Conservation (phyloP, 2,329 filamentous ascomycete species). For the Fusarium brachygibbosum region DNA sequence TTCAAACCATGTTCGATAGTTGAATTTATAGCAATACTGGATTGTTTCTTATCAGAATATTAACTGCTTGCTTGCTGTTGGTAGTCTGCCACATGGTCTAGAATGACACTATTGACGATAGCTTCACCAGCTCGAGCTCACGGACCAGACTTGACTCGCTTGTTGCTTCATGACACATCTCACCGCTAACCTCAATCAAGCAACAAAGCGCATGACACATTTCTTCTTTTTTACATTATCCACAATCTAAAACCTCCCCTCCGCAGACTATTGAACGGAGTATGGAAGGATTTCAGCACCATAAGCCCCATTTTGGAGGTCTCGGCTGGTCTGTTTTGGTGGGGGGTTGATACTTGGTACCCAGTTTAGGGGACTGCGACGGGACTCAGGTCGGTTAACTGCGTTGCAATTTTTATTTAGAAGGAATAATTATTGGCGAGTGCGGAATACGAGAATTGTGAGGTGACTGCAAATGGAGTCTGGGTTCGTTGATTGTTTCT, state of each 20-base stretch:
- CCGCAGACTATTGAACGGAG: background rate
- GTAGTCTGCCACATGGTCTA: background rate
- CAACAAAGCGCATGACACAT: background rate
- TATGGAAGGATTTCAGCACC: background rate
- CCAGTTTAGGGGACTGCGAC: background rate
- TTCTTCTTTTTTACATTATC: background rate
- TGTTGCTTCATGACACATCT: background rate
- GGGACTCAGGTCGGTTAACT: background rate
- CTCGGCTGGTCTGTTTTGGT: conserved; percentile 9
- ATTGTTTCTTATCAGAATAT: too few relatives aligned
- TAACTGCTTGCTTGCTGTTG: background rate
- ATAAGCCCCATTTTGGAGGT: background rate
- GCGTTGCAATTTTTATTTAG: background rate
- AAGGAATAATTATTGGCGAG: background rate
- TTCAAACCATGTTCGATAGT: background rate
- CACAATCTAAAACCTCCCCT: background rate
- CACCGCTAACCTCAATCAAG: background rate
- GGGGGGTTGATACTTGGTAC: background rate
- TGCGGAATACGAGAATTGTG: background rate
- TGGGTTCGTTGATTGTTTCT: background rate
- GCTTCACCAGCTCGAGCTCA: background rate
- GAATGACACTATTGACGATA: background rate
- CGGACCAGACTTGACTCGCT: background rate
- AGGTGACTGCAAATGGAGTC: background rate
- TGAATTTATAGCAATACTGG: too few relatives aligned